Evolutionary conservation across 441 rosid species (phyloP), one percentile per base, ranked within the genome.

Genomic region (Pelargonium cotyledonis): DNA sequence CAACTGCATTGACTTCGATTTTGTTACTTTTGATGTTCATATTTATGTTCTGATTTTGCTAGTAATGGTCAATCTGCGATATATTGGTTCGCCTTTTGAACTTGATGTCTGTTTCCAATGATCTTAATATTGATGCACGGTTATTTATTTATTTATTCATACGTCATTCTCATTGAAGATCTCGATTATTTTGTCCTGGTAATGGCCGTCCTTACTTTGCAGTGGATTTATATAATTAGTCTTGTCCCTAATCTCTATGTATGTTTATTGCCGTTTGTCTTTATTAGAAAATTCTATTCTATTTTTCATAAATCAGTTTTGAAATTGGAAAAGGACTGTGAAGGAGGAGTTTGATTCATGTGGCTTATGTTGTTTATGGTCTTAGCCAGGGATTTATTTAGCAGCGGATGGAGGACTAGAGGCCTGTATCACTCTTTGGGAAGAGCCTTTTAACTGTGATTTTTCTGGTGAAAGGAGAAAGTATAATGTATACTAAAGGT

Each of bases 401-500:
- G 60, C 60, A 5, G 21, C 16, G 60, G 60, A 19, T 53, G 60
- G 60, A 53, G 60, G 60, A 53, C 38, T 53, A 53, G 21, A 53
- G 60, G 60, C 60, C 8, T 18, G 60, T 53, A 14, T 15, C 60
- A 53, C 18, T 53, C 60, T 16, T 14, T 53, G 18, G 23, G 21
- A 53, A 53, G 38, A 31, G 4, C 0, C 38, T 31, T 26, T 72
- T 49, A 35, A 53, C 65, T 63, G 68, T 64, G 58, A 58, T 65
- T 65, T 26, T 67, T 65, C 5, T 31, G 38, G 60, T 55, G 61
- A 18, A 65, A 57, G 46, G 43, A 23, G 57, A 9, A 29, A 11
- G 41, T 70, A 78, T 46, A 75, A 88, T 87, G 89, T 81, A 90
- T 69, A 40, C 77, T 51, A 81, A 68, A 77, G 83, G 83, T 58